A percentile compares a stretch with the other conserved stretches of the same genome.
phyloP scores from a whole-genome alignment of 2,329 filamentous ascomycete species.

The Pseudogymnoascus sp. region DNA sequence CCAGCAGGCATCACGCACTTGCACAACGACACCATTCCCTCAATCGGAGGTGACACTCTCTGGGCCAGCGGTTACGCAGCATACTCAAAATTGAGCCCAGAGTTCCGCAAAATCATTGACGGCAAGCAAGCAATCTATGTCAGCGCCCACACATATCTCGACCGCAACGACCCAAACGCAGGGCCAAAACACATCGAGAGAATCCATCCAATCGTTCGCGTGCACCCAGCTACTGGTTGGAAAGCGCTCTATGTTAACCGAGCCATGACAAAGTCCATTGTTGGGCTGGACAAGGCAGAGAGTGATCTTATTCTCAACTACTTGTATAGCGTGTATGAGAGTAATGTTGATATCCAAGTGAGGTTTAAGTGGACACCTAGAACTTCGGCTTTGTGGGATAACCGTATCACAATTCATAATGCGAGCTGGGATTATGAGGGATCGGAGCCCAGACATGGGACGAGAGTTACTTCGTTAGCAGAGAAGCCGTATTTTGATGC shows the following conservation, averaged over 20 bases:
- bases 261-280: conserved; percentile 59
- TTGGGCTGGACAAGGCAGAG: conserved; percentile 61
- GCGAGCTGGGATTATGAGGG: conserved; percentile 68
- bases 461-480: conserved; percentile 60
- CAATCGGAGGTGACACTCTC: conserved; percentile 60
- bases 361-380: conserved; percentile 62
- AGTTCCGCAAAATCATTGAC: conserved; percentile 63
- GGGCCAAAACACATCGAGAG: conserved; percentile 62
- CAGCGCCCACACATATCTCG: conserved; percentile 60
- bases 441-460: conserved; percentile 60
- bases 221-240: conserved; percentile 68
- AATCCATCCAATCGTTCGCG: conserved; percentile 59
- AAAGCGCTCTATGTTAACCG: conserved; percentile 67
- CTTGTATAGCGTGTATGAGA: conserved; percentile 60
- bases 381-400: conserved; percentile 65
- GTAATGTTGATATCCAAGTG: conserved; percentile 62
- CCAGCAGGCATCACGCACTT: conserved; percentile 64
- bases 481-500: conserved; percentile 64
- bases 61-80: conserved; percentile 66
- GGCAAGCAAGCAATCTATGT: conserved; percentile 57
- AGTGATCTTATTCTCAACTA: conserved; percentile 62
- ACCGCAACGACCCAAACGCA: conserved; percentile 50
- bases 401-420: conserved; percentile 66
- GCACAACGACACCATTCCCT: conserved; percentile 56
- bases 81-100: conserved; percentile 65